These are phyloP conservation scores for Fomitopsis pinicola DNA, from an alignment of 1,284 basidiomycete species.

Conservation along the genomic window DNA sequence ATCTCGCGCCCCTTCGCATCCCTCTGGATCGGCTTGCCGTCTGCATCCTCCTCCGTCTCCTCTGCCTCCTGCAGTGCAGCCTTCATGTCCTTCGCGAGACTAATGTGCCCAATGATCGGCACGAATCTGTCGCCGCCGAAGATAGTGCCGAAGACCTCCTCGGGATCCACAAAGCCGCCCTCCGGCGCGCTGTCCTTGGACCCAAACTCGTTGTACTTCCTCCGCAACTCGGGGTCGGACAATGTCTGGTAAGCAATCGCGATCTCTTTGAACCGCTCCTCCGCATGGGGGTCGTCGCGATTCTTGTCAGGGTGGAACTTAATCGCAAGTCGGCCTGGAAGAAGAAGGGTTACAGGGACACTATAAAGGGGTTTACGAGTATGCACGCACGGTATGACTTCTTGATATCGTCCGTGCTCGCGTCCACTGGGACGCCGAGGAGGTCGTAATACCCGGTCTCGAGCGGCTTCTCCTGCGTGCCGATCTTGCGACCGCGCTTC, in stretches of 20 bases:
- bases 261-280: constrained; percentile 87
- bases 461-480: constrained; percentile 84
- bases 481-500: constrained; percentile 64
- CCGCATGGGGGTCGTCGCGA: constrained; percentile 87
- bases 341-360: neutral
- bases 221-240: constrained; percentile 79
- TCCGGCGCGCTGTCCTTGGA: constrained; percentile 77
- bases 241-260: constrained; percentile 88
- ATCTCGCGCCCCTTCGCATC: constrained; percentile 70
- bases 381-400: constrained; percentile 81
- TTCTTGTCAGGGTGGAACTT: constrained; percentile 94
- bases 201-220: constrained; percentile 94
- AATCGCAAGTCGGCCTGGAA: constrained; percentile 82
- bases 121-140: constrained; percentile 87
- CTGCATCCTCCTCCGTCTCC: constrained; percentile 48
- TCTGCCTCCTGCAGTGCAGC: constrained; percentile 92
- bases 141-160: constrained; percentile 91
- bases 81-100: constrained; percentile 95
- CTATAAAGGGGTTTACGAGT: neutral
- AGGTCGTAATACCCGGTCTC: constrained; percentile 90
- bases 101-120: constrained; percentile 81
- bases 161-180: constrained; percentile 70
- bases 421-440: constrained; percentile 70
- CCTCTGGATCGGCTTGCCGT: constrained; percentile 33
- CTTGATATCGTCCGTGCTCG: constrained; percentile 86